Conservation (phyloP, 768 basidiomycete genomes). For the Peribolospora baueri region DNA sequence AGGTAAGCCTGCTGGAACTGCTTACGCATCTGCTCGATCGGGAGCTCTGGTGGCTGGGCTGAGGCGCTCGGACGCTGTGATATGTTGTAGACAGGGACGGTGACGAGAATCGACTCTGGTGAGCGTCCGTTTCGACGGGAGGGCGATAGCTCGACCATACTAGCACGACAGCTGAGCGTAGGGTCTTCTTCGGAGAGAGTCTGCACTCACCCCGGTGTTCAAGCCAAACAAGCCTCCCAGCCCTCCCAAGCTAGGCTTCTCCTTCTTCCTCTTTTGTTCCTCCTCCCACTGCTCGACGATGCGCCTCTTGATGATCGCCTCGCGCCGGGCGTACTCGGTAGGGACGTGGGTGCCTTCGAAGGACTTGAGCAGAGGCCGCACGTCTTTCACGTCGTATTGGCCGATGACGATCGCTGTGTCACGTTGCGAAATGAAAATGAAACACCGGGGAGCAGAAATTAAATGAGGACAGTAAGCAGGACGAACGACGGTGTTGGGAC, state of each 20-base stretch:
- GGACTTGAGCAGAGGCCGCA: slow-evolving; percentile 60
- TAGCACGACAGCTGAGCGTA: rapidly evolving
- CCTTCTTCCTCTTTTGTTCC: slow-evolving; percentile 16
- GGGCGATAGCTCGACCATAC: background rate
- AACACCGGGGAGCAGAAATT: background rate
- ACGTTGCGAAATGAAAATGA: too few species aligned
- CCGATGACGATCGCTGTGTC: slow-evolving; percentile 68
- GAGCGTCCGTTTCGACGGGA: background rate
- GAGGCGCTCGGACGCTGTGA: background rate
- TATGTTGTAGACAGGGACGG: background rate
- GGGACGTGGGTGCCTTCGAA: slow-evolving; percentile 77
- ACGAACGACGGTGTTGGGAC: background rate
- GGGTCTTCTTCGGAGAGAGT: background rate
- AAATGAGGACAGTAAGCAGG: background rate
- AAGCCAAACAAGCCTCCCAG: slow-evolving; percentile 5
- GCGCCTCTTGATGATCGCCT: slow-evolving; percentile 52
- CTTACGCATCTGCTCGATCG: slow-evolving; percentile 11
- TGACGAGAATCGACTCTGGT: background rate
- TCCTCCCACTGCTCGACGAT: slow-evolving; percentile 61
- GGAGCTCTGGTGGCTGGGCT: slow-evolving; percentile 11
- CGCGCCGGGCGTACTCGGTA: slow-evolving; percentile 64
- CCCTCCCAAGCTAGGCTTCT: slow-evolving; percentile 3
- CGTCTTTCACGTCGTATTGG: slow-evolving; percentile 40
- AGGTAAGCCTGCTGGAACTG: slow-evolving; percentile 31
- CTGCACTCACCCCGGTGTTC: slow-evolving; percentile 3